Percentiles rank a stretch among this genome's conserved stretches.
Evolutionary conservation across 2,329 filamentous ascomycete genomes (phyloP).

Genomic region (Apiospora pterosperma): DNA sequence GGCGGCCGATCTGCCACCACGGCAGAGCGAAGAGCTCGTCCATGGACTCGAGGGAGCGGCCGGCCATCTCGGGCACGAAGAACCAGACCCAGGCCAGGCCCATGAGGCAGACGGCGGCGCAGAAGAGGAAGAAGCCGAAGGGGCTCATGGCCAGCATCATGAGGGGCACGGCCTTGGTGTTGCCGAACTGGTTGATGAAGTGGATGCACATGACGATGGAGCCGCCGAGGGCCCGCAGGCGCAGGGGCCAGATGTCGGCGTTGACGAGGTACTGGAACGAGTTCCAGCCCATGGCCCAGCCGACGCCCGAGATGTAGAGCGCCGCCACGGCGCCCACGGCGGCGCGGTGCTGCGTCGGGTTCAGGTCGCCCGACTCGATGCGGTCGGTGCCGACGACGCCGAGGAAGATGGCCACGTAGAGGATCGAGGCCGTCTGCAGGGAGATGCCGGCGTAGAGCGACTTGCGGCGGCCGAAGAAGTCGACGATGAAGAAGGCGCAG

Average conservation of each 20-base stretch:
- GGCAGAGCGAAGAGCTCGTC: slow-evolving; percentile 64
- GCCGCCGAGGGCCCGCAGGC: slow-evolving; percentile 17
- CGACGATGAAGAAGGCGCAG: slow-evolving; percentile 57
- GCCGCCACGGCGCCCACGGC: slow-evolving; percentile 47
- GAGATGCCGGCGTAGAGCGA: slow-evolving; percentile 35
- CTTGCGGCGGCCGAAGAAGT: slow-evolving; percentile 53
- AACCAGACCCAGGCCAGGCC: slow-evolving; percentile 70
- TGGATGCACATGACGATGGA: slow-evolving; percentile 54
- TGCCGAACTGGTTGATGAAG: slow-evolving; percentile 55
- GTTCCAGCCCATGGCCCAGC: slow-evolving; percentile 47
- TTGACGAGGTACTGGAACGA: slow-evolving; percentile 54
- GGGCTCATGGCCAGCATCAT: slow-evolving; percentile 42
- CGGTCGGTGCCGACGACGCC: slow-evolving; percentile 43
- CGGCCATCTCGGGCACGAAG: slow-evolving; percentile 69
- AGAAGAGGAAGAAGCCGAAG: slow-evolving; percentile 44
- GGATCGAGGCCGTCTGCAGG: slow-evolving; percentile 33
- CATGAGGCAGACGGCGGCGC: slow-evolving; percentile 63
- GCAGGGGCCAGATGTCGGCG: slow-evolving; percentile 40
- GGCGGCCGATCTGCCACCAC: slow-evolving; percentile 1
- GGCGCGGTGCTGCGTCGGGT: slow-evolving; percentile 30
- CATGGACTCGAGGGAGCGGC: slow-evolving; percentile 65
- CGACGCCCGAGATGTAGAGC: slow-evolving; percentile 44
- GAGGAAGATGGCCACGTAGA: slow-evolving; percentile 36
- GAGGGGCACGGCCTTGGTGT: slow-evolving; percentile 50
- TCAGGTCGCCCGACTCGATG: slow-evolving; percentile 34